A percentile compares a stretch with the other conserved stretches of the same genome.
Evolutionary conservation across 768 basidiomycete genomes (phyloP).

Genomic region (Pisolithus albus): DNA sequence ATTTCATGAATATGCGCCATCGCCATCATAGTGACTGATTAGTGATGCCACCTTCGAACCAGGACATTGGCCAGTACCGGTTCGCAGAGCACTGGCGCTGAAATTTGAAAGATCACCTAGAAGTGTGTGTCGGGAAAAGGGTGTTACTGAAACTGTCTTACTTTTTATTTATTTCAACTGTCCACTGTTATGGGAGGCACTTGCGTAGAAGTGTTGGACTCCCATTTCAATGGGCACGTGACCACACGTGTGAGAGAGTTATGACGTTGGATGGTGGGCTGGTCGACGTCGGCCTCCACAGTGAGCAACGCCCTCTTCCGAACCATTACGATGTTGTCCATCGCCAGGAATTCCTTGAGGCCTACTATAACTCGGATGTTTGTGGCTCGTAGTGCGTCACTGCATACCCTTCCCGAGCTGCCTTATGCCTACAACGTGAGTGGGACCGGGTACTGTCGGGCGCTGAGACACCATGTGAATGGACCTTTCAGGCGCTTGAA

Average conservation of each 20-base stretch:
- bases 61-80: too few relatives aligned
- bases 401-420: conserved; percentile 73
- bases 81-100: too few relatives aligned
- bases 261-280: neutral
- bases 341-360: conserved; percentile 38
- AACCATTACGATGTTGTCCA: conserved; percentile 40
- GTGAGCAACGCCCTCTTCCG: neutral
- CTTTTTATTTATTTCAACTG: too few relatives aligned
- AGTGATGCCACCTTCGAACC: too few relatives aligned
- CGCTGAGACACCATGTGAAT: neutral
- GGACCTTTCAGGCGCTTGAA: conserved; percentile 66
- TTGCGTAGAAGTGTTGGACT: too few relatives aligned
- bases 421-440: conserved; percentile 76
- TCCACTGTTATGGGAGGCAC: too few relatives aligned
- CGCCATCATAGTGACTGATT: too few relatives aligned
- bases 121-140: too few relatives aligned
- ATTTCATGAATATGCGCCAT: too few relatives aligned
- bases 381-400: conserved; percentile 33
- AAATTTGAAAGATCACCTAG: too few relatives aligned
- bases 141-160: too few relatives aligned
- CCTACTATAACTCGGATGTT: conserved; percentile 43
- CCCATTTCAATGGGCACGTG: too few relatives aligned
- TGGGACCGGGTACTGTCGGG: conserved; percentile 5
- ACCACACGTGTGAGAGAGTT: neutral
- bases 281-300: neutral